Conservation (phyloP, 2,329 filamentous ascomycete species). For the Hymenoscyphus scutula region DNA sequence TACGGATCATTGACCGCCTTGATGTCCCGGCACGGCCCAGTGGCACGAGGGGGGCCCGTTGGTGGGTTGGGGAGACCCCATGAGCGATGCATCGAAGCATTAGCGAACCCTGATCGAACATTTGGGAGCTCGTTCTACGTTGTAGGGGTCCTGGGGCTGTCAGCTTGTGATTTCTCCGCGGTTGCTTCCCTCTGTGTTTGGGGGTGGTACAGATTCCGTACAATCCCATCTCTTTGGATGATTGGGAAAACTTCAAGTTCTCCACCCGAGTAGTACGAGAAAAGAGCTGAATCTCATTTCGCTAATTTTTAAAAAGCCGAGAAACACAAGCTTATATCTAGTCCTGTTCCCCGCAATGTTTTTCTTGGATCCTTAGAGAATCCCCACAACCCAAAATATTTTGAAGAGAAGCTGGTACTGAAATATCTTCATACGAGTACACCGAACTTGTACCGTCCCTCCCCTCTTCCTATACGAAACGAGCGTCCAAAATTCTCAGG, state of each 20-base stretch:
- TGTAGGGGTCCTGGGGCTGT: background rate
- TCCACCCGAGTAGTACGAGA: too few species aligned
- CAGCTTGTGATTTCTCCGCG: background rate
- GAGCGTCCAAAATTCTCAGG: background rate
- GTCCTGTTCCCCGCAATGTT: too few species aligned
- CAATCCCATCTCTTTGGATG: background rate
- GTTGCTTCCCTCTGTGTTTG: background rate
- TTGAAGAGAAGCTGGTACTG: too few species aligned
- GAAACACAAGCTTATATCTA: too few species aligned
- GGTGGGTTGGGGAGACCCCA: background rate
- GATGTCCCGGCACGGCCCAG: slow-evolving; percentile 3
- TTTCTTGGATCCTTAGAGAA: too few species aligned
- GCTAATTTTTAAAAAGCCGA: too few species aligned
- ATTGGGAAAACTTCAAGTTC: background rate
- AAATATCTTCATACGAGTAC: background rate
- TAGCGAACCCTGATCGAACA: background rate
- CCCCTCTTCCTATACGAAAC: too few species aligned
- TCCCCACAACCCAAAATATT: too few species aligned
- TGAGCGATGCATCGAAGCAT: background rate
- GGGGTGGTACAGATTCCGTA: background rate
- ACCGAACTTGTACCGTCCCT: background rate
- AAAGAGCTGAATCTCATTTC: too few species aligned
- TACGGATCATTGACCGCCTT: background rate
- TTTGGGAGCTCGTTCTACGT: background rate
- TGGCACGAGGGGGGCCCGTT: background rate